Percentiles rank a stretch among this genome's conserved stretches.
Evolutionary conservation across 345 rosid species (phyloP).

Genomic region (Angophora floribunda): DNA sequence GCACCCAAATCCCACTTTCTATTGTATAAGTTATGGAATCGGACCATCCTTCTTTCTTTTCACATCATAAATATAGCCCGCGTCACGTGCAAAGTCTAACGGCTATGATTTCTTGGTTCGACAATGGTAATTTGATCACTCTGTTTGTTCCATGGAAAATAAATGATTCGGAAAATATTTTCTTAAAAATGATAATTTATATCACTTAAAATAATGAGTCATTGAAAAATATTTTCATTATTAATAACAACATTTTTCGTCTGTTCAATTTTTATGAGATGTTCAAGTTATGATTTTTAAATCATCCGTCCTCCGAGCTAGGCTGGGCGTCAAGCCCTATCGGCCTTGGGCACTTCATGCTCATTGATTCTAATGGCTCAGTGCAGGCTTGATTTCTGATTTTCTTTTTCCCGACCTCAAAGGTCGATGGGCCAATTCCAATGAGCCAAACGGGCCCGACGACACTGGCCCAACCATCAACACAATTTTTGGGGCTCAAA

Average conservation of each 20-base stretch:
- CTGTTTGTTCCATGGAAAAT: neutral
- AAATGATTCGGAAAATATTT: neutral
- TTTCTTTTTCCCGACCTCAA: neutral
- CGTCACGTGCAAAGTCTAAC: neutral
- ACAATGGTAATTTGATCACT: too few species aligned
- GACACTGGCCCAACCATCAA: neutral
- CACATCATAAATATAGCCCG: neutral
- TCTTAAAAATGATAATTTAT: too few species aligned
- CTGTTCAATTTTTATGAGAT: rapidly evolving
- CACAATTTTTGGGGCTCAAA: neutral
- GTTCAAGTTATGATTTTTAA: too few species aligned
- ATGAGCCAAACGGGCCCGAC: neutral
- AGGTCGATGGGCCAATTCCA: neutral
- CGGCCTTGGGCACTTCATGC: neutral
- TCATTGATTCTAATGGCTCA: too few species aligned
- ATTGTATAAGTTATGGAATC: neutral
- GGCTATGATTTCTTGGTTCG: too few species aligned
- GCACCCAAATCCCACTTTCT: neutral
- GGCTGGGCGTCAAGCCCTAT: neutral
- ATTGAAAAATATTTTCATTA: too few species aligned
- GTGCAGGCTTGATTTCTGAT: too few species aligned
- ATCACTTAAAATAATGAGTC: too few species aligned
- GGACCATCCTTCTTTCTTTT: neutral
- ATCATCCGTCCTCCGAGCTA: neutral
- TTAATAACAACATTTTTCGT: too few species aligned